Percentiles rank a stretch among this genome's conserved stretches.
phyloP scores from a whole-genome alignment of 225 moss, liverwort and hornwort genomes.

The Climacium dendroides region DNA sequence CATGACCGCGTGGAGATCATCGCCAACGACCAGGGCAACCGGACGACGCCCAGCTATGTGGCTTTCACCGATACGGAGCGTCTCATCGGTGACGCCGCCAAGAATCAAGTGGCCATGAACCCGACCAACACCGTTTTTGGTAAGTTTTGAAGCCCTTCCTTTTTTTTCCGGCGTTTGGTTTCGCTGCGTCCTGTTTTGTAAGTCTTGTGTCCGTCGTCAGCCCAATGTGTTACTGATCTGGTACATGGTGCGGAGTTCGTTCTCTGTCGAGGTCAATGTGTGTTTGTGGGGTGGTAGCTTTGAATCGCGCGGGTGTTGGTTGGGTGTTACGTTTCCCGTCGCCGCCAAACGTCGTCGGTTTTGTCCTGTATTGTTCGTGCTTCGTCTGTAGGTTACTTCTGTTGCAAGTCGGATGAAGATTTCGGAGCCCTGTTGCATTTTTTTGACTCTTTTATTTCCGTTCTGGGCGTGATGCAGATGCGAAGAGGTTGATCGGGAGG shows the following conservation, averaged over 20 bases:
- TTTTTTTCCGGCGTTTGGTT: background rate
- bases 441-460: background rate
- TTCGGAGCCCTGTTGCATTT: background rate
- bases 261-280: background rate
- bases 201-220: background rate
- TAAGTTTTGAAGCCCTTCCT: background rate
- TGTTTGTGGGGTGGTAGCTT: background rate
- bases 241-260: too few relatives aligned
- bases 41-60: conserved; percentile 13
- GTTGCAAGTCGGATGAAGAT: background rate
- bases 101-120: conserved; percentile 8
- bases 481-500: background rate
- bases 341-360: too few relatives aligned
- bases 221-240: background rate
- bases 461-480: background rate
- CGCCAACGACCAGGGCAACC: conserved; percentile 24
- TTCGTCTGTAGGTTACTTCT: background rate
- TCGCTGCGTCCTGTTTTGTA: too few relatives aligned
- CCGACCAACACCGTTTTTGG: conserved; percentile 4
- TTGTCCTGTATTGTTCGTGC: background rate
- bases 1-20: conserved; percentile 38
- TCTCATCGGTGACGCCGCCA: conserved; percentile 4
- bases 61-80: conserved; percentile 7
- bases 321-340: background rate
- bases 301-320: too few relatives aligned